Base-by-base conservation (phyloP, 2,329 filamentous ascomycete genomes). In the Magnaporthiopsis incrustans region DNA sequence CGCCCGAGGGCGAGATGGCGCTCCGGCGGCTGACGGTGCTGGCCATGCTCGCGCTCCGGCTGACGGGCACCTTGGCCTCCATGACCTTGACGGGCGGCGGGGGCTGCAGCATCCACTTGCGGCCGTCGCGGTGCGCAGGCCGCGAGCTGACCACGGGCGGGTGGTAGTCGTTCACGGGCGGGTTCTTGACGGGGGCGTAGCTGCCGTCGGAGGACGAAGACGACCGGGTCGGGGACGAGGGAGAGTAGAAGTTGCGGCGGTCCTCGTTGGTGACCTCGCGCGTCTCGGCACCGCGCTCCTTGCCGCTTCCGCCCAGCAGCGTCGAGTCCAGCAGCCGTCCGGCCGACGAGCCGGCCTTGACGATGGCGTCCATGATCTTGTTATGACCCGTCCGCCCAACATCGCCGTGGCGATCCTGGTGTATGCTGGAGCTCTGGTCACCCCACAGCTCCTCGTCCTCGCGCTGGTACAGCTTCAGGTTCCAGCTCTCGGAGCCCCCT, bases 381-480 rank as follows among this genome's bases (percentile, higher is more conserved):
- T 87, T 83, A 27, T 60, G 58, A 60, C 84, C 80, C 65, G 82
- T 79, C 68, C 79, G 71, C 60, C 79, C 74, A 64, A 82, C 76
- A 70, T 88, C 85, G 67, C 38, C 32, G 56, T 22, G 7, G 61
- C n/a, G 10, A 26, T 11, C 56, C 4, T 18, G 38, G 61, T 56
- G 27, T 33, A 38, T 38, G 18, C 25, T 33, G 6, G 44, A n/a
- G 22, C n/a, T 53, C 44, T 53, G 44, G 53, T 84, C 75, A 25
- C 91, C 91, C 90, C 91, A 96, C 7, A 96, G 81, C 68, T 90
- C 87, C 76, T 97, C 93, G 68, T 97, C 92, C 73, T 95, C 91
- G 63, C 92, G 82, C 74, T 97, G 91, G 73, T 96, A 93, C 66
- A 89, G 85, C 74, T 86, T 87, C 70, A 82, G 82, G 71, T 95